Percentiles rank a stretch among this genome's conserved stretches.
Conservation (phyloP, 805 yeast species). For the Yarrowia deformans region DNA sequence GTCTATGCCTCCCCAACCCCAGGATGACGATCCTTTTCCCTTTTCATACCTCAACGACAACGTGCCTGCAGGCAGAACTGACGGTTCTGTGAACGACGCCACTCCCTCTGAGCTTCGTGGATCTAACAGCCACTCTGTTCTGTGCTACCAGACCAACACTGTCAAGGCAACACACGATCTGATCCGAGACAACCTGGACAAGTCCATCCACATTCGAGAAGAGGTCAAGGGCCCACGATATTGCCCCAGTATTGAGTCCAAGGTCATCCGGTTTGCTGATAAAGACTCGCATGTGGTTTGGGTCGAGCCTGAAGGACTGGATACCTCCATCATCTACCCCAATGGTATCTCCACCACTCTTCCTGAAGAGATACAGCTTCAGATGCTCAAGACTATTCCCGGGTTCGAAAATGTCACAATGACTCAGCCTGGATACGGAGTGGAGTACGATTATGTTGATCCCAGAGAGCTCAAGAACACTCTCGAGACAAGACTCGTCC, state of each 20-base stretch:
- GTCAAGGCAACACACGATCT: conserved; percentile 76
- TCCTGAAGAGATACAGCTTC: conserved; percentile 90
- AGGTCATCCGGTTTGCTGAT: conserved; percentile 78
- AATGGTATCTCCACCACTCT: conserved; percentile 95
- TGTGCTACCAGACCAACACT: conserved; percentile 81
- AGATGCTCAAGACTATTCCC: conserved; percentile 75
- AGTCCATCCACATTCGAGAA: conserved; percentile 89
- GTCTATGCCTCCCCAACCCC: conserved; percentile 70
- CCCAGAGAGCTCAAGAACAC: conserved; percentile 84
- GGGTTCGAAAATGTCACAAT: conserved; percentile 90
- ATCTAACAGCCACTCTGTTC: conserved; percentile 47
- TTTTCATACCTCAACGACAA: conserved; percentile 83
- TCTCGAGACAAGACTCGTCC: conserved; percentile 78
- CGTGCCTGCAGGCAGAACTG: conserved; percentile 54
- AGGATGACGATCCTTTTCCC: conserved; percentile 86
- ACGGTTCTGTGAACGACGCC: conserved; percentile 54
- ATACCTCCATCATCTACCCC: conserved; percentile 88
- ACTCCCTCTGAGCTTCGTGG: conserved; percentile 10
- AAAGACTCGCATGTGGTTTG: conserved; percentile 82
- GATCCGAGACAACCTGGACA: conserved; percentile 71
- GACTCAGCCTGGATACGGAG: conserved; percentile 98
- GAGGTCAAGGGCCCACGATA: conserved; percentile 96
- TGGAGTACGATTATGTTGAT: conserved; percentile 94
- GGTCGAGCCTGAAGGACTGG: conserved; percentile 96
- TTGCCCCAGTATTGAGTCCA: conserved; percentile 96